Conservation (phyloP, 148 eudicot genomes). For the Amaranthus cruentus region DNA sequence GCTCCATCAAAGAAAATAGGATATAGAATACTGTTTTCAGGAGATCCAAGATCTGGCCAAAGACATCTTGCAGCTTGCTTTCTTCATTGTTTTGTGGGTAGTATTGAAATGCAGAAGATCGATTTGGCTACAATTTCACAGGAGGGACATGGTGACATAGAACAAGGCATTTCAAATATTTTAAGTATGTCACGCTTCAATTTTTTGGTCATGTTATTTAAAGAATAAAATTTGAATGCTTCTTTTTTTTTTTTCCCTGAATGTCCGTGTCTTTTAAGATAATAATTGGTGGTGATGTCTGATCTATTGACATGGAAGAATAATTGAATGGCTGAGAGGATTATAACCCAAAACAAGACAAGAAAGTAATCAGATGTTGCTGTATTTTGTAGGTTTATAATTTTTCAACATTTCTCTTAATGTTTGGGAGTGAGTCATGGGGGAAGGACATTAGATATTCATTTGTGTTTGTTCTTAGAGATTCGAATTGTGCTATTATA, state of each 20-base stretch:
- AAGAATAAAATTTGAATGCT: constrained; percentile 19
- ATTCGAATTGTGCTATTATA: background rate
- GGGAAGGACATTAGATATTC: constrained; percentile 1
- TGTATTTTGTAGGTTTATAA: background rate
- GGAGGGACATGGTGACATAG: constrained; percentile 77
- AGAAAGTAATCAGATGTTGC: constrained; percentile 1
- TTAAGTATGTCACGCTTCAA: constrained; percentile 58
- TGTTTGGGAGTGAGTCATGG: background rate
- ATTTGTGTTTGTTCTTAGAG: background rate
- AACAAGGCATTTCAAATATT: constrained; percentile 68
- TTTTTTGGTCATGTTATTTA: constrained; percentile 16
- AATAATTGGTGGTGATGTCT: background rate
- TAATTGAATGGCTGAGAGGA: background rate
- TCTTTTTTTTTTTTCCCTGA: background rate
- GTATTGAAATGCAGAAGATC: constrained; percentile 64
- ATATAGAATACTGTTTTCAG: constrained; percentile 68
- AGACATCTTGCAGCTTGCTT: constrained; percentile 89
- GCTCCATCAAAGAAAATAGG: constrained; percentile 49
- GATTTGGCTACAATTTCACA: constrained; percentile 91
- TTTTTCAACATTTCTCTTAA: background rate
- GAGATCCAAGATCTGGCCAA: constrained; percentile 84
- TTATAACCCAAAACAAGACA: background rate
- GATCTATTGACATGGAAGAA: constrained; percentile 2
- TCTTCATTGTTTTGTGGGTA: constrained; percentile 81
- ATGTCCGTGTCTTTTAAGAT: background rate